Percentiles rank a stretch among this genome's conserved stretches.
Conservation (phyloP, 2,329 filamentous ascomycete genomes). For the Penicillium sp. region DNA sequence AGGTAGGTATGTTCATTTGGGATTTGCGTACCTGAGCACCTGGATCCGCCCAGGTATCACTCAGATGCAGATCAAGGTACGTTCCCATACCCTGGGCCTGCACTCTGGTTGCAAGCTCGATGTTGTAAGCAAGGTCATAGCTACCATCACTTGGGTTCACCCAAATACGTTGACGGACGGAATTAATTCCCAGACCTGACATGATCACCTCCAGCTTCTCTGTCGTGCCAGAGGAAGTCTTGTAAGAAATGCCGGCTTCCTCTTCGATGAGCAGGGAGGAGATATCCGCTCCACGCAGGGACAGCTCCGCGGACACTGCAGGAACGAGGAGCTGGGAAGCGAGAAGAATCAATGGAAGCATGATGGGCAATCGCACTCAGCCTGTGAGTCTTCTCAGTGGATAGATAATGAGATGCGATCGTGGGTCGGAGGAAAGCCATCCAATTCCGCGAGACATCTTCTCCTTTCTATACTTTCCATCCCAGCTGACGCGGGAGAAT, state of each 20-base stretch:
- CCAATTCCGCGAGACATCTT: neutral
- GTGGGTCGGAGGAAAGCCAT: neutral
- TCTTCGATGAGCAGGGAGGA: constrained; percentile 68
- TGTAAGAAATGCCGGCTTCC: constrained; percentile 61
- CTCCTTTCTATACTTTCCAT: neutral
- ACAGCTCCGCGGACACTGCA: constrained; percentile 50
- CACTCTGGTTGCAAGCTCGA: constrained; percentile 66
- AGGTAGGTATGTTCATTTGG: neutral
- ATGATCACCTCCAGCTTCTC: constrained; percentile 65
- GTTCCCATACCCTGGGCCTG: constrained; percentile 63
- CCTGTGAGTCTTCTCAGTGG: neutral
- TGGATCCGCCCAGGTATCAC: constrained; percentile 72
- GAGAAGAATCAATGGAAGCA: constrained; percentile 17
- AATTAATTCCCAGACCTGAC: constrained; percentile 64
- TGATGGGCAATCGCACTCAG: neutral
- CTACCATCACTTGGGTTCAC: constrained; percentile 65
- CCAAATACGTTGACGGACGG: constrained; percentile 70
- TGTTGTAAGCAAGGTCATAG: constrained; percentile 71
- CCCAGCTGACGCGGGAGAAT: neutral
- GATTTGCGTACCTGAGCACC: constrained; percentile 52
- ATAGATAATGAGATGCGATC: neutral
- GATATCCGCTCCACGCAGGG: constrained; percentile 69
- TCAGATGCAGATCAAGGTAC: constrained; percentile 66
- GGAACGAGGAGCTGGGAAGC: constrained; percentile 17
- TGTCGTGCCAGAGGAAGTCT: constrained; percentile 53